These are phyloP conservation scores for Cucumis hystrix DNA, from an alignment of 306 rosid genomes.

Conservation along the genomic window DNA sequence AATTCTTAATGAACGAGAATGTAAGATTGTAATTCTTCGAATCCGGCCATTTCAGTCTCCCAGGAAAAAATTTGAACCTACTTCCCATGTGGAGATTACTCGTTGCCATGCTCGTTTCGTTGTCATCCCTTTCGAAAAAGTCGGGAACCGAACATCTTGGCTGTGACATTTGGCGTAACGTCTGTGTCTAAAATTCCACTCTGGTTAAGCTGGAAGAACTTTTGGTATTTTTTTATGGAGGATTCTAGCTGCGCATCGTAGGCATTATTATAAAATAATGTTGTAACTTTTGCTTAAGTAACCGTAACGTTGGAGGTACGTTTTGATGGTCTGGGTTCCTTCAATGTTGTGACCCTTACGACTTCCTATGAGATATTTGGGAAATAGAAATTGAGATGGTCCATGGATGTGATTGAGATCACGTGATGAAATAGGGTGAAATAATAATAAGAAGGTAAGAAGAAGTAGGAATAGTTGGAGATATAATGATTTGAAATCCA, in stretches of 20 bases:
- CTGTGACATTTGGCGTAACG: conserved; percentile 14
- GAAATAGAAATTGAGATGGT: conserved; percentile 7
- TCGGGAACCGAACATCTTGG: conserved; percentile 36
- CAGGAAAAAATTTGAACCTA: not conserved
- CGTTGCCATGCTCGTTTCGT: not conserved
- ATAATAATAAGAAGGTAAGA: not conserved
- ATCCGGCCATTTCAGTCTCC: not conserved
- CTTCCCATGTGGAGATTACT: not conserved
- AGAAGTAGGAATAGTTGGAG: not conserved
- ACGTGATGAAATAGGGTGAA: not conserved
- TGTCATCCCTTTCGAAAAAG: not conserved
- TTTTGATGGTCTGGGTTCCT: conserved; percentile 20
- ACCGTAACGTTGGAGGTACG: conserved; percentile 19
- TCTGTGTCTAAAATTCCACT: conserved; percentile 16
- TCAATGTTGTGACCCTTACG: conserved; percentile 19
- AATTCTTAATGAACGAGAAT: not conserved
- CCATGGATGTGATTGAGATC: not conserved
- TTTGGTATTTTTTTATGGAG: conserved; percentile 27
- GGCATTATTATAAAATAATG: not conserved
- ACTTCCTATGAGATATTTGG: conserved; percentile 13
- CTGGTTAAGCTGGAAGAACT: conserved; percentile 7
- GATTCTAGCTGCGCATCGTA: conserved; percentile 19
- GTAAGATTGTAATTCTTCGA: not conserved
- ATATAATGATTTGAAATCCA: not conserved
- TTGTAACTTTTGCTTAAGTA: conserved; percentile 10